phyloP scores from a whole-genome alignment of 2,329 filamentous ascomycete genomes.

The Xylariaceae sp. region DNA sequence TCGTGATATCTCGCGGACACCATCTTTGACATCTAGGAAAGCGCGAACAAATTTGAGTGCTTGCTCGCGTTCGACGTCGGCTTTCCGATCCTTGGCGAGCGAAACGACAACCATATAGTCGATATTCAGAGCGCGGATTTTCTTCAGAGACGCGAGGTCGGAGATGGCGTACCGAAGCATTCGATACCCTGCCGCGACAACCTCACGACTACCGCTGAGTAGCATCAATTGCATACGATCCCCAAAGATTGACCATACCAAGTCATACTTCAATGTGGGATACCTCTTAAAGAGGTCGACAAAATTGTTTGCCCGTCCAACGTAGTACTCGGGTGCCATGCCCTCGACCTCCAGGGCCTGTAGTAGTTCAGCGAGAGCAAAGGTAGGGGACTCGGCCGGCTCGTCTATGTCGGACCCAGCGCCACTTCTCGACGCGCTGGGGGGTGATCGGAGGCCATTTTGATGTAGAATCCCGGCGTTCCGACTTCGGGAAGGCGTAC shows the following conservation, averaged over 20 bases:
- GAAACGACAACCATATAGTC: conserved; percentile 93
- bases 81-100: conserved; percentile 92
- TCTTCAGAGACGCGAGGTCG: conserved; percentile 86
- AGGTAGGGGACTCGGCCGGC: conserved; percentile 84
- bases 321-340: conserved; percentile 93
- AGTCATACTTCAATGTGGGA: conserved; percentile 92
- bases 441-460: conserved; percentile 62
- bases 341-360: conserved; percentile 88
- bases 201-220: conserved; percentile 92
- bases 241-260: conserved; percentile 95
- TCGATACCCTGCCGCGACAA: conserved; percentile 92
- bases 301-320: conserved; percentile 86
- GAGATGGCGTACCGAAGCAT: conserved; percentile 95
- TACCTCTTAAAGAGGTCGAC: conserved; percentile 97
- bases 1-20: conserved; percentile 84
- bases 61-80: conserved; percentile 96
- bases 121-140: conserved; percentile 85
- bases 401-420: conserved; percentile 71
- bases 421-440: conserved; percentile 60
- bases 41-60: conserved; percentile 95
- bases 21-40: conserved; percentile 94
- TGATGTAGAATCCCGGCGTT: conserved; percentile 55
- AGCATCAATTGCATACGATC: conserved; percentile 94
- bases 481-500: conserved; percentile 61
- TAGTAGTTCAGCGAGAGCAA: conserved; percentile 86